Base-by-base conservation (phyloP, 805 yeast species). In the Suhomyces sp. region DNA sequence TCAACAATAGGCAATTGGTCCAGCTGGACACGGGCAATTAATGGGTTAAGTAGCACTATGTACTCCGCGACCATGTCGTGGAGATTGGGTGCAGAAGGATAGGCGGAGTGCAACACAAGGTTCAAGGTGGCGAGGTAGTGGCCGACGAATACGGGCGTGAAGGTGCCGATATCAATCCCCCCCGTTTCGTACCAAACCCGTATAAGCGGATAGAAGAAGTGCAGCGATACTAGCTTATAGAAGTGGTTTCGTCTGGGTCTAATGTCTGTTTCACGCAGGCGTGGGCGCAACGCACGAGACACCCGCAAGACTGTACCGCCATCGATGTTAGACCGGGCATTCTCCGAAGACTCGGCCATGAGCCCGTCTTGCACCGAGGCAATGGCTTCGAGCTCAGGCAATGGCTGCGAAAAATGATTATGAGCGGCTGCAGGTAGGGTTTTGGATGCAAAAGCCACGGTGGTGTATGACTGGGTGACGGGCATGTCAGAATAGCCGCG, bases 71-170 rank as follows among this genome's bases (percentile, higher is more conserved):
- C 71, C 89, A 87, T 85, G 35, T 81, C 87, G 1, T 68, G 62
- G 21, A 83, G 60, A 43, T 80, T 78, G 1, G 68, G 56, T 0
- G 81, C 68, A 2, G 82, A 68, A 0, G 89, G 90, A 53, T 81
- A 78, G 0, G 87, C 82, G 47, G 83, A 70, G 49, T 81, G 82
- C 19, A 85, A 62, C 2, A 87, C 58, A n/a, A 86, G 60, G 0
- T 82, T 75, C 49, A 87, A 60, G 0, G 89, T 83, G 49, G 80
- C 77, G 44, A 87, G 57, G 63, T 76, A 86, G 61, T 87, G 92
- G 0, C 82, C 75, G 33, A 74, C 71, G 19, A 86, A 65, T 1
- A 85, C 58, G 1, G 80, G 75, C 0, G 87, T 78, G 58, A 82
- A 81, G 40, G 71, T 76, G 0, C 88, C 87, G 35, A 80, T 66